A percentile compares a stretch with the other conserved stretches of the same genome.
Evolutionary conservation across 176 grass and related monocot species (phyloP).

Genomic region (Lolium rigidum): DNA sequence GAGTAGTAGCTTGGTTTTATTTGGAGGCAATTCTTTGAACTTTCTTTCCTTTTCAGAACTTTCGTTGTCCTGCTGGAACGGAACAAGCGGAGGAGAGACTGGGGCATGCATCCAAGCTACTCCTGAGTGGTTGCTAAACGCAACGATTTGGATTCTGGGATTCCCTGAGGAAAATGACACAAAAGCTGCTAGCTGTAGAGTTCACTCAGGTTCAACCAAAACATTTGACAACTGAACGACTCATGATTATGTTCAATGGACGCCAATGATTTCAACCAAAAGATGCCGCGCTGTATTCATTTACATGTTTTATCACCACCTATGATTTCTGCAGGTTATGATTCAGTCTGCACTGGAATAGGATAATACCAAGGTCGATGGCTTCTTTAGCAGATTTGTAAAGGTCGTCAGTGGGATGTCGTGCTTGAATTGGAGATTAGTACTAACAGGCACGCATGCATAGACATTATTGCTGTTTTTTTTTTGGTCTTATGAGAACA

Average conservation of each 20-base stretch:
- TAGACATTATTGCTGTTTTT: slow-evolving; percentile 31
- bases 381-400: not conserved
- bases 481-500: not conserved
- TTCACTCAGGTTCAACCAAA: not conserved
- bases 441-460: slow-evolving; percentile 35
- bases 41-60: slow-evolving; percentile 43
- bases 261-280: not conserved
- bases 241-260: not conserved
- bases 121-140: slow-evolving; percentile 38
- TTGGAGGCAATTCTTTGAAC: slow-evolving; percentile 28
- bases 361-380: slow-evolving; percentile 21
- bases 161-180: slow-evolving; percentile 5
- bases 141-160: slow-evolving; percentile 21
- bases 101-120: slow-evolving; percentile 38
- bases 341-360: not conserved
- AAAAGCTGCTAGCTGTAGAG: not conserved
- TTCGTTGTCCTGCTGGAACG: slow-evolving; percentile 38
- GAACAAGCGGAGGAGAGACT: slow-evolving; percentile 5
- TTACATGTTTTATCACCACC: not conserved
- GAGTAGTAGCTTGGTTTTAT: slow-evolving; percentile 35
- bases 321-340: slow-evolving; percentile 26
- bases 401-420: slow-evolving; percentile 41
- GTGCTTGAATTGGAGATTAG: slow-evolving; percentile 45
- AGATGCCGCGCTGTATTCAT: not conserved
- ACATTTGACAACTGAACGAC: too few species aligned